A percentile compares a stretch with the other conserved stretches of the same genome.
Conservation (phyloP, 225 moss, liverwort and hornwort species). For the Neckera pumila region DNA sequence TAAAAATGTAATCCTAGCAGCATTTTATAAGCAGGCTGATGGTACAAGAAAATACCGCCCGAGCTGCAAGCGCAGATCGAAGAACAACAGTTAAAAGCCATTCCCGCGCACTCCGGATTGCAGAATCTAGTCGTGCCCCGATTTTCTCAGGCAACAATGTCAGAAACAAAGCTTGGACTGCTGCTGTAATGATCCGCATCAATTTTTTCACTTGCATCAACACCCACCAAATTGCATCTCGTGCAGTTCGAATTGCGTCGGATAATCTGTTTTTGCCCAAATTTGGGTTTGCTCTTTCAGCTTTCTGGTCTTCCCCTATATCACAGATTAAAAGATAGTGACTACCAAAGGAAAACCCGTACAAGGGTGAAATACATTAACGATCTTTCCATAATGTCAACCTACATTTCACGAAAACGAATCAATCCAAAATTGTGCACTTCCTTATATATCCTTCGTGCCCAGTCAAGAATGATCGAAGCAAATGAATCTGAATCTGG, state of each 20-base stretch:
- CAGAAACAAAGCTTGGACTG: slow-evolving; percentile 24
- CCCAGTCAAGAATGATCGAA: background rate
- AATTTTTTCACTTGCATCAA: slow-evolving; percentile 30
- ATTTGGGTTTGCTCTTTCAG: background rate
- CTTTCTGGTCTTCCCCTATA: background rate
- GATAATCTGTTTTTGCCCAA: background rate
- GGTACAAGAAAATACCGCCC: slow-evolving; percentile 42
- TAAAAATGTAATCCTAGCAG: background rate
- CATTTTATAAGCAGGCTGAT: background rate
- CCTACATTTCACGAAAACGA: background rate
- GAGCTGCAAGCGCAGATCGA: slow-evolving; percentile 57
- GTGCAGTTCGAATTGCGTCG: slow-evolving; percentile 5
- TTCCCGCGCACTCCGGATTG: slow-evolving; percentile 14
- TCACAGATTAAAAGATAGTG: background rate
- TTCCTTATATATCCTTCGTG: background rate
- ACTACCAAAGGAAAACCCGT: background rate
- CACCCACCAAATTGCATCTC: slow-evolving; percentile 40
- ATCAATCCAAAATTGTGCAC: background rate
- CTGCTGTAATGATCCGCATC: slow-evolving; percentile 23
- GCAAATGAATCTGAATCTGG: background rate
- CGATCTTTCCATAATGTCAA: background rate
- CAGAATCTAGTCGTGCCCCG: slow-evolving; percentile 6
- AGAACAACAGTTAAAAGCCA: slow-evolving; percentile 28
- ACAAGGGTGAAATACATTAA: background rate
- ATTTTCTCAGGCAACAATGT: slow-evolving; percentile 20